Evolutionary conservation across 129 eudicot genomes (phyloP).

Genomic region (Daucus carota): DNA sequence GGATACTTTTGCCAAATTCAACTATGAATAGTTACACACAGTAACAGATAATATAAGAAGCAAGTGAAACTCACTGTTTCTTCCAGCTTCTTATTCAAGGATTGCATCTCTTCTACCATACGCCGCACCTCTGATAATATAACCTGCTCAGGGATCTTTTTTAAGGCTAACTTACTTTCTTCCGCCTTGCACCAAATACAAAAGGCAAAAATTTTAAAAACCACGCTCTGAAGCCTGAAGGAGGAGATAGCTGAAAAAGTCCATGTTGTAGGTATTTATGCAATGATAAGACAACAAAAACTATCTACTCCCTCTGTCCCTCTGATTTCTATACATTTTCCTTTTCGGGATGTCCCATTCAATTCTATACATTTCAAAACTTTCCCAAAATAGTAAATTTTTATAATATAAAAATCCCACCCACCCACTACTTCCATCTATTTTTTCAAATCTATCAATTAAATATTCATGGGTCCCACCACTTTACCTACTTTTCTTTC

Average conservation of each 20-base stretch:
- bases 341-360: too few species aligned
- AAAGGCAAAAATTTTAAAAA: neutral
- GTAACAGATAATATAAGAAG: neutral
- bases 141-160: constrained; percentile 76
- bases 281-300: neutral
- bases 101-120: constrained; percentile 93
- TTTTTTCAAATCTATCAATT: too few species aligned
- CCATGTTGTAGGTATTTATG: neutral
- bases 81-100: constrained; percentile 75
- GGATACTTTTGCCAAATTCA: neutral
- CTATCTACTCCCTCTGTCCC: too few species aligned
- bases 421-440: too few species aligned
- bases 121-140: constrained; percentile 77
- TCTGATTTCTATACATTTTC: too few species aligned
- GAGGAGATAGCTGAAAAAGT: neutral
- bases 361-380: too few species aligned
- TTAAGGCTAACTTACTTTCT: constrained; percentile 47
- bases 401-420: too few species aligned
- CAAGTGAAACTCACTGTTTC: constrained; percentile 52
- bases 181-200: constrained; percentile 41
- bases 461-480: too few species aligned
- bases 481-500: too few species aligned
- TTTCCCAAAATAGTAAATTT: too few species aligned
- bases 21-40: neutral
- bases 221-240: neutral